phyloP scores from a whole-genome alignment of 2,329 filamentous ascomycete species.

The Trichoderma pleuroti region DNA sequence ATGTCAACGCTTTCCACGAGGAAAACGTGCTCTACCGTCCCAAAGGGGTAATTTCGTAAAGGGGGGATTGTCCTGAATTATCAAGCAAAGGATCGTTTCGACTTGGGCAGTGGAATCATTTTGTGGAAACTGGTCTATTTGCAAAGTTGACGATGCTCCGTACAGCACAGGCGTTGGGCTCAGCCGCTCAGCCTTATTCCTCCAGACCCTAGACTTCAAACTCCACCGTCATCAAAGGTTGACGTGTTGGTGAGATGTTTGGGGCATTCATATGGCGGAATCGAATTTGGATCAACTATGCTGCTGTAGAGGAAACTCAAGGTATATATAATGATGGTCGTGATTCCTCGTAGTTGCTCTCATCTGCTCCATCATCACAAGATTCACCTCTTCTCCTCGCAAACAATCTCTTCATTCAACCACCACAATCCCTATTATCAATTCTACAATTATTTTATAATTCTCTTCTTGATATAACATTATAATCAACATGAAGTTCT shows the following conservation, averaged over 20 bases:
- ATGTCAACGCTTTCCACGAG: neutral
- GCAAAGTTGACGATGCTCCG: neutral
- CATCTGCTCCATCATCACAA: neutral
- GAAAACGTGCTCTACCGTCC: neutral
- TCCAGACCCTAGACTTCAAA: neutral
- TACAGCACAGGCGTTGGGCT: neutral
- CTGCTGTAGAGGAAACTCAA: neutral
- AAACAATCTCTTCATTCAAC: neutral
- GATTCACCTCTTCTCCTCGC: neutral
- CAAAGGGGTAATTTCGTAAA: neutral
- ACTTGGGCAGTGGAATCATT: neutral
- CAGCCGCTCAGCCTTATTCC: constrained; percentile 10
- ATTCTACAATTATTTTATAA: neutral
- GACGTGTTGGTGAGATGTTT: neutral
- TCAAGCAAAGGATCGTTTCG: neutral
- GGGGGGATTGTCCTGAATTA: neutral
- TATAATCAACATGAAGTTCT: constrained; percentile 1
- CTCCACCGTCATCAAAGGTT: neutral
- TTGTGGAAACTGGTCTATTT: neutral
- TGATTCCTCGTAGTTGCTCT: neutral
- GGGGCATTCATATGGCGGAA: neutral
- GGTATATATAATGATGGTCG: constrained; percentile 2
- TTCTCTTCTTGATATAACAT: neutral
- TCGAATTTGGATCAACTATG: neutral
- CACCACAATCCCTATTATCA: neutral